Evolutionary conservation across 768 basidiomycete species (phyloP).

Genomic region (Amanita jacksonii): DNA sequence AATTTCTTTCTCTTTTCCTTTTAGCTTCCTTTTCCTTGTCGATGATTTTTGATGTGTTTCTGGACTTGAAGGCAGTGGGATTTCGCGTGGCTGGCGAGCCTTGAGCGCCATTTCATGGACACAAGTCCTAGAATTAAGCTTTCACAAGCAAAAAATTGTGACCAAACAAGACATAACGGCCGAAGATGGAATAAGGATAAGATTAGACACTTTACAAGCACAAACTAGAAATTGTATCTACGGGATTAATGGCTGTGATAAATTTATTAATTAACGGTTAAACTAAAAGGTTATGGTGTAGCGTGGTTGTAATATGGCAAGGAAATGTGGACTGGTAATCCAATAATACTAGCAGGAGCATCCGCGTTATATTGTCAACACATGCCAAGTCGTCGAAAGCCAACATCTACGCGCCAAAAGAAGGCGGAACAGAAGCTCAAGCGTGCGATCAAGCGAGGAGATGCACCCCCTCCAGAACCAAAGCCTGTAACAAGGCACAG

Average conservation of each 20-base stretch:
- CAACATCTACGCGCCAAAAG: constrained; percentile 58
- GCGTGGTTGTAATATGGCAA: too few relatives aligned
- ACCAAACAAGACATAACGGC: constrained; percentile 24
- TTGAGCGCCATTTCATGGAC: constrained; percentile 30
- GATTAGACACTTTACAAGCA: too few relatives aligned
- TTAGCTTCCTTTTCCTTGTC: constrained; percentile 12
- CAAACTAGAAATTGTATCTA: not conserved
- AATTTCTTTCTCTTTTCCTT: constrained; percentile 41
- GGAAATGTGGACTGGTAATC: too few relatives aligned
- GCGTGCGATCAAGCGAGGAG: constrained; percentile 80
- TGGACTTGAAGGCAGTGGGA: constrained; percentile 22
- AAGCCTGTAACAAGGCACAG: constrained; percentile 20
- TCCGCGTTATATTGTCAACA: not conserved
- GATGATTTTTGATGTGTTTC: constrained; percentile 9
- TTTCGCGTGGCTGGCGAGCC: constrained; percentile 26
- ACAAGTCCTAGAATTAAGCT: constrained; percentile 10
- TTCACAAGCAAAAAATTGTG: constrained; percentile 23
- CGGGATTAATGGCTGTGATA: too few relatives aligned
- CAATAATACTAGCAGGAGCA: too few relatives aligned
- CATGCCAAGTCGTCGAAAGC: constrained; percentile 38
- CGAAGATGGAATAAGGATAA: constrained; percentile 1
- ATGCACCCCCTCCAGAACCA: constrained; percentile 33
- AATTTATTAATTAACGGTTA: too few relatives aligned
- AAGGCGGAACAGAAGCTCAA: constrained; percentile 69
- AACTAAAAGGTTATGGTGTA: too few relatives aligned